Evolutionary conservation across 1,139 yeast genomes (phyloP), one percentile per base, ranked within the genome.

Genomic region (Debaryomycetaceae sp.): DNA sequence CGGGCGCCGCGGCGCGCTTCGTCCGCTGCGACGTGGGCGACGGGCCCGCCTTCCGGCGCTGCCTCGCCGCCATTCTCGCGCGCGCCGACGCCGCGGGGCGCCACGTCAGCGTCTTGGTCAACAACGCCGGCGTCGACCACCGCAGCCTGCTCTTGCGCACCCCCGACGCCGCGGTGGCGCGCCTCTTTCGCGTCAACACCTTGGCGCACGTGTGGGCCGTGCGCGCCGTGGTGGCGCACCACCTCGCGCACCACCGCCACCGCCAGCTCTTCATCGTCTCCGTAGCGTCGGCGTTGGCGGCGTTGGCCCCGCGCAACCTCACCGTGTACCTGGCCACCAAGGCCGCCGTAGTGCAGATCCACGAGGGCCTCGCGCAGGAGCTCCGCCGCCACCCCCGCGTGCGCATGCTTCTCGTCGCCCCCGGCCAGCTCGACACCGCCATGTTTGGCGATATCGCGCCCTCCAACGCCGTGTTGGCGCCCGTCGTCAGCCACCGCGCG

Each of bases 101-200:
- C 2, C 41, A 46, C 14, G 57, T 83, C 2, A 68, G 78, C 19
- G 58, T 83, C 0, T 51, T 84, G 25, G 59, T 88, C 16, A 82
- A 83, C 47, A 85, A 84, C 51, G 95, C 94, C 1, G 95, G 91
- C 0, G 56, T 78, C 8, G 63, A 89, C 31, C 77, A 75, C 28
- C 53, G 55, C 35, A 62, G 65, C 25, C 44, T 67, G 2, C 41
- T 82, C 2, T 38, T 65, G 9, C 61, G 65, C 4, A 36, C 72
- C 29, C 34, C 55, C 0, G 53, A 45, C 2, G 44, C 45, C 0
- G 55, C 60, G 8, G 58, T 76, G 3, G 14, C 24, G 8, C 14
- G 17, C 13, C 51, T 77, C 2, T 61, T 80, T 33, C 58, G 67
- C 17, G 69, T 81, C 12, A 85, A 85, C 45, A 61, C 74, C 3